phyloP scores from a whole-genome alignment of 768 basidiomycete genomes.

The Suillus alpinus region DNA sequence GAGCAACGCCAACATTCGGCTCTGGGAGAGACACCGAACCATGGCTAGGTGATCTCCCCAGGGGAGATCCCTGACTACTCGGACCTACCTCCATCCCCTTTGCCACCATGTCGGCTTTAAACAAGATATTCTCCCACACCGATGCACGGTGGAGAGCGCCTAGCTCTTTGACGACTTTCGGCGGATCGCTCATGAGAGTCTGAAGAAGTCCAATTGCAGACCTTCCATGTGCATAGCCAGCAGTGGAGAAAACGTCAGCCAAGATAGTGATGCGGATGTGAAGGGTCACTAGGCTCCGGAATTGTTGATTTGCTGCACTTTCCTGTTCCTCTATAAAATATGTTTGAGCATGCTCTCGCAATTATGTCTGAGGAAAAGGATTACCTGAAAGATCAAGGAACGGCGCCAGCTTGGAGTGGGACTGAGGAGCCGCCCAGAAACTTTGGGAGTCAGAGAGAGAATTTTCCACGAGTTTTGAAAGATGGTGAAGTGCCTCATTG shows the following conservation, averaged over 20 bases:
- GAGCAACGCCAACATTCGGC: constrained; percentile 29
- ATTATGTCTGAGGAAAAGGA: constrained; percentile 14
- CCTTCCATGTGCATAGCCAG: constrained; percentile 79
- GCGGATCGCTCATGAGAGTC: constrained; percentile 62
- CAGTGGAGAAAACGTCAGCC: constrained; percentile 83
- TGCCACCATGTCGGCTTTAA: constrained; percentile 57
- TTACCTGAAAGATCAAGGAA: constrained; percentile 54
- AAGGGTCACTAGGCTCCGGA: constrained; percentile 71
- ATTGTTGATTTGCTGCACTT: constrained; percentile 53
- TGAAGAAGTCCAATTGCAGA: constrained; percentile 73
- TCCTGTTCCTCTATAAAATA: constrained; percentile 42
- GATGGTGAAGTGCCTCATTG: constrained; percentile 65
- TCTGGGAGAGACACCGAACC: constrained; percentile 40
- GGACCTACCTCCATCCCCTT: constrained; percentile 52
- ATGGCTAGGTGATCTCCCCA: constrained; percentile 47
- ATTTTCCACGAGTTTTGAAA: constrained; percentile 65
- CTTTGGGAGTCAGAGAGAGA: constrained; percentile 67
- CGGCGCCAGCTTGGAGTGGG: constrained; percentile 61
- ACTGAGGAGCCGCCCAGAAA: constrained; percentile 61
- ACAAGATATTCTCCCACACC: constrained; percentile 83
- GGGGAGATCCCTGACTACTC: constrained; percentile 42
- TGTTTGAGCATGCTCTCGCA: constrained; percentile 6
- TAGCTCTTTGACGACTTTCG: constrained; percentile 65
- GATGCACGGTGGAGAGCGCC: constrained; percentile 79
- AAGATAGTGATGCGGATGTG: constrained; percentile 80